Evolutionary conservation across 2,329 filamentous ascomycete genomes (phyloP).

Genomic region (Colletotrichum sp.): DNA sequence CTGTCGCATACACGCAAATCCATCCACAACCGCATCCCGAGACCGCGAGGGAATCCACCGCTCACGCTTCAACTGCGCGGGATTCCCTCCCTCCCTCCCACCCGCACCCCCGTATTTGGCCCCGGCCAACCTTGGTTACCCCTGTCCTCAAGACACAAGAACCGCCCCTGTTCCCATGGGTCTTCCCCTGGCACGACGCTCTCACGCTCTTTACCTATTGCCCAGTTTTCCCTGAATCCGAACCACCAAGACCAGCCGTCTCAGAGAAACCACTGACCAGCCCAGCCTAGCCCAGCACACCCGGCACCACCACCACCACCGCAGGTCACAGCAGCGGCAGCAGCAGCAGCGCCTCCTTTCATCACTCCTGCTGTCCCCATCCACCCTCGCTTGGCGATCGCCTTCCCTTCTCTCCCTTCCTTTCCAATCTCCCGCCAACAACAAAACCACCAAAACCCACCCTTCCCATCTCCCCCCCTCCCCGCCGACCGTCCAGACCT

Average conservation of each 20-base stretch:
- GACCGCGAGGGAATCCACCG: not conserved
- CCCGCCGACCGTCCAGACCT: conserved; percentile 3
- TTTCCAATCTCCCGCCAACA: conserved; percentile 14
- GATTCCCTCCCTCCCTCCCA: not conserved
- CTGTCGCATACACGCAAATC: conserved; percentile 6
- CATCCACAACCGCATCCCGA: not conserved
- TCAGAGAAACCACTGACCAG: not conserved
- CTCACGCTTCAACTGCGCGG: not conserved
- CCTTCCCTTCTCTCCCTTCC: conserved; percentile 11
- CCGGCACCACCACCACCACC: not conserved
- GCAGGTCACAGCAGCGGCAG: not conserved
- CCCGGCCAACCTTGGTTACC: not conserved
- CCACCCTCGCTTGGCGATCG: conserved; percentile 16
- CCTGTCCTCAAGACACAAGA: not conserved
- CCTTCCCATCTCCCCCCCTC: not conserved
- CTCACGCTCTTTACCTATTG: not conserved
- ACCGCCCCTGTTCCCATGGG: not conserved
- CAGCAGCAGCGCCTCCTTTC: conserved; percentile 12
- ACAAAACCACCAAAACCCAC: conserved; percentile 13
- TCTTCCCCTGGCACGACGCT: not conserved
- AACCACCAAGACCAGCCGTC: not conserved
- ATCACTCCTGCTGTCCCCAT: conserved; percentile 15
- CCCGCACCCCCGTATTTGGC: conserved; percentile 1
- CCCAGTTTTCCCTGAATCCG: conserved; percentile 19
- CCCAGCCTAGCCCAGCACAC: not conserved